Base-by-base conservation (phyloP, 441 rosid genomes). In the Metrosideros polymorpha region DNA sequence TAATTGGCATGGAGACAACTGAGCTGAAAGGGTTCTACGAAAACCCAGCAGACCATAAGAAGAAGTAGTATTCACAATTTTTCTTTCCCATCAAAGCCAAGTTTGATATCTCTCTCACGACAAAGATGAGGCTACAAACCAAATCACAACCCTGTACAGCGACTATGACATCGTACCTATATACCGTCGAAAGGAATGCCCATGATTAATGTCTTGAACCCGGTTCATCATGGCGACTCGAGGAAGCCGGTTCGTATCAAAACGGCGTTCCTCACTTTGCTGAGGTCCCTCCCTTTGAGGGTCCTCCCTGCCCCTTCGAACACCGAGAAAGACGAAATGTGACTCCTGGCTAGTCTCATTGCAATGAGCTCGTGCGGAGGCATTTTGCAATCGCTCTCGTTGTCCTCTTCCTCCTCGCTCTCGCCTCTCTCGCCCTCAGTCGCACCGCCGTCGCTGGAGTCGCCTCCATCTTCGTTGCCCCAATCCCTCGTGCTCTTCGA, bases 331-430 rank as follows among this genome's bases (percentile, higher is more conserved):
- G 86, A 29, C 56, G 77, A 71, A 71, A 71, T 71, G 79, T 39
- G 79, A 22, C 79, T 84, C 66, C 53, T 29, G 51, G 77, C 86
- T 2, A 56, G 79, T 39, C 77, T 56, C 77, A 49, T 61, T 18
- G 86, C 82, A 3, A 84, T 66, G 35, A 84, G 61, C 54, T 84
- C 86, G 66, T 84, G 86, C 17, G 86, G 86, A 25, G 82, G 86
- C 86, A 84, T 17, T 45, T 6, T 83, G 55, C 57, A 12, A 3
- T 51, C n/a, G 42, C 45, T 24, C 45, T 55, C 84, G 9, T 47
- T 35, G 0, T 45, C 84, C 0, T 50, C 47, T 15, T 79, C 59
- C 12, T 35, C 56, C 17, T 39, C 79, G 47, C 79, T 39, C 79
- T 39, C 79, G 47, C n/a, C 79, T 25, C 79, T 71, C 79, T 71